These are phyloP conservation scores for Tolypocladium sp. DNA, from an alignment of 2,329 filamentous ascomycete genomes.

Conservation along the genomic window DNA sequence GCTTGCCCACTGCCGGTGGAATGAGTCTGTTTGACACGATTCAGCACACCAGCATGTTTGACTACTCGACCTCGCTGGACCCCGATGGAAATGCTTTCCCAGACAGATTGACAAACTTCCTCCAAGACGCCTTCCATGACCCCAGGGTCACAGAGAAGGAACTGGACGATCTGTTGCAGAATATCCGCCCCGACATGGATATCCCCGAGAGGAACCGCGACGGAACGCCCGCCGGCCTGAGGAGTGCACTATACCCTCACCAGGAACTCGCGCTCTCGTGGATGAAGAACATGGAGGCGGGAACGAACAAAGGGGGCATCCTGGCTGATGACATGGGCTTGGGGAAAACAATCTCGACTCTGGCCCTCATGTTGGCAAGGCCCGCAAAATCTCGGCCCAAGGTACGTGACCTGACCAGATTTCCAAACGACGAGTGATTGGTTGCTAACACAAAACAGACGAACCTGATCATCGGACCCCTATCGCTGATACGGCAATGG, in stretches of 20 bases:
- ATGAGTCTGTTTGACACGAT: conserved; percentile 24
- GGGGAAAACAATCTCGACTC: conserved; percentile 79
- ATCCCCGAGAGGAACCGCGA: conserved; percentile 53
- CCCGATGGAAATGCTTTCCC: conserved; percentile 25
- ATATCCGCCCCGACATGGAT: conserved; percentile 65
- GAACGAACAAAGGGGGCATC: conserved; percentile 77
- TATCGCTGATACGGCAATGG: conserved; percentile 78
- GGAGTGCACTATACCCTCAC: conserved; percentile 65
- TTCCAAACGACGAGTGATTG: background rate
- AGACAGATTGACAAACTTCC: conserved; percentile 19
- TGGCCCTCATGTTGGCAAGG: conserved; percentile 65
- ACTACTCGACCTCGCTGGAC: conserved; percentile 26
- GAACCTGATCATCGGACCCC: conserved; percentile 73
- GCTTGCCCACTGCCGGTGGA: background rate
- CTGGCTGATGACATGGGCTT: conserved; percentile 91
- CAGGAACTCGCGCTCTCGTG: conserved; percentile 77
- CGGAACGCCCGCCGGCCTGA: conserved; percentile 60
- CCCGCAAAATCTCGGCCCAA: conserved; percentile 40
- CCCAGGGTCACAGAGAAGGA: conserved; percentile 45
- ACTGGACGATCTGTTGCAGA: conserved; percentile 59
- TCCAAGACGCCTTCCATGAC: conserved; percentile 27
- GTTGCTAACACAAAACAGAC: conserved; percentile 45
- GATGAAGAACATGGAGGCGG: conserved; percentile 73
- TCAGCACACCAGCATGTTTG: conserved; percentile 24
- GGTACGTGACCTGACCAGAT: conserved; percentile 9